Percentiles rank a stretch among this genome's conserved stretches.
Evolutionary conservation across 2,329 filamentous ascomycete genomes (phyloP).

Genomic region (Colletotrichum tropicicola): DNA sequence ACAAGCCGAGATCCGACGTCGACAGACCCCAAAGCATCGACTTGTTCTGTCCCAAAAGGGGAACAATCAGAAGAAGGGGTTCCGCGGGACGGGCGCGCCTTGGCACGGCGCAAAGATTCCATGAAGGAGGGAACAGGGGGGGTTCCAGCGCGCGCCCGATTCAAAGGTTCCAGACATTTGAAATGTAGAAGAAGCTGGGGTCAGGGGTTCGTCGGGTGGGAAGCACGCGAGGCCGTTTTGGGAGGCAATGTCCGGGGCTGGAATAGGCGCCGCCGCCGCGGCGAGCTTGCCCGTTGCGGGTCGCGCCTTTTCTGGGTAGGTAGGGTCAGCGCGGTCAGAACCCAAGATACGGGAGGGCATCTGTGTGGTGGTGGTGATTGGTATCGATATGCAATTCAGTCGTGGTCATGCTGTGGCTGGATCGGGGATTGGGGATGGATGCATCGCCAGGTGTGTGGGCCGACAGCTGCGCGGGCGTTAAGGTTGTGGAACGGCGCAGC

Average conservation of each 20-base stretch:
- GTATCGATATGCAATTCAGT: background rate
- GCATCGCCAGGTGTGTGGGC: background rate
- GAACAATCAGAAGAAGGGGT: background rate
- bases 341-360: background rate
- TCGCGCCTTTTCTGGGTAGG: no score
- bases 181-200: background rate
- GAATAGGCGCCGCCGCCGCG: background rate
- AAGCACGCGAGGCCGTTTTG: constrained; percentile 1
- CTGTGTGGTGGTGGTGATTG: background rate
- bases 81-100: background rate
- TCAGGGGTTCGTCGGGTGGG: background rate
- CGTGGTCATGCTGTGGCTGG: background rate
- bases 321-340: no score
- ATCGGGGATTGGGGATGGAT: background rate
- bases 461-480: no score
- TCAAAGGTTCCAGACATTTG: constrained; percentile 19
- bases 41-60: no score
- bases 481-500: background rate
- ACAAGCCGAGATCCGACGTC: background rate
- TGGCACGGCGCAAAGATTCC: constrained; percentile 16
- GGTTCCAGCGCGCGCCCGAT: no score
- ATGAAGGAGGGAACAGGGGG: no score
- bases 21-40: background rate
- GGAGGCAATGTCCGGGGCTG: constrained; percentile 17
- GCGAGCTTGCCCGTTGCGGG: no score